Conservation (phyloP, 2,329 filamentous ascomycete genomes). For the Emergomyces africanus region DNA sequence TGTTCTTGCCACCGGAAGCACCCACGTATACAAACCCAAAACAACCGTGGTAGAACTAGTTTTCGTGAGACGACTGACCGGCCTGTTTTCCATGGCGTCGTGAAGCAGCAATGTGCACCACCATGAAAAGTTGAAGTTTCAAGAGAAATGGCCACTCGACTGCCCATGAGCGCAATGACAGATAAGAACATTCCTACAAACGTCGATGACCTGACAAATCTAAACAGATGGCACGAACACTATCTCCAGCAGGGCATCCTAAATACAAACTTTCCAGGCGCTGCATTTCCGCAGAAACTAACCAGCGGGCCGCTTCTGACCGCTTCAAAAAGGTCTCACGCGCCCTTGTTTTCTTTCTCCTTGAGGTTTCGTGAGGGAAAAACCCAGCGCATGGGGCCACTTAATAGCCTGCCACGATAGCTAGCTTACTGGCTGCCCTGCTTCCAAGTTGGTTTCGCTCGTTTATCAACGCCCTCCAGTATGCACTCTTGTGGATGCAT, state of each 20-base stretch:
- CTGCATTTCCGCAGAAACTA: background rate
- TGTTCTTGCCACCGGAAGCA: background rate
- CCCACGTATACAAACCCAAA: background rate
- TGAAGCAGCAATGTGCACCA: background rate
- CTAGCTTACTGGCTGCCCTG: constrained; percentile 9
- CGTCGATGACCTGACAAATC: background rate
- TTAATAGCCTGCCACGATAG: constrained; percentile 9
- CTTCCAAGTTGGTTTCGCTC: background rate
- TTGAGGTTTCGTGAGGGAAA: background rate
- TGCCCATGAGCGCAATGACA: background rate
- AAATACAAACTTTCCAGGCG: background rate
- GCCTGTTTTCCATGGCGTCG: background rate
- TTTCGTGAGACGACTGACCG: background rate
- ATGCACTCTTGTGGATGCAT: constrained; percentile 6
- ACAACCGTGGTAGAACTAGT: too few relatives aligned
- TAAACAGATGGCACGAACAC: background rate
- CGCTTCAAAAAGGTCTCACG: background rate
- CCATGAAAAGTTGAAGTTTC: background rate
- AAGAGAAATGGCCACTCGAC: background rate
- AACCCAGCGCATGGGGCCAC: constrained; percentile 2
- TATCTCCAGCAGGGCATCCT: background rate
- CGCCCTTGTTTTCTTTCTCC: background rate
- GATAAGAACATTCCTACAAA: background rate
- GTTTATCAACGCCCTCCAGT: constrained; percentile 1
- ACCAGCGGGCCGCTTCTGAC: background rate